Evolutionary conservation across 495 filamentous ascomycete species (phyloP).

Genomic region (Lasiosphaeria ovina): DNA sequence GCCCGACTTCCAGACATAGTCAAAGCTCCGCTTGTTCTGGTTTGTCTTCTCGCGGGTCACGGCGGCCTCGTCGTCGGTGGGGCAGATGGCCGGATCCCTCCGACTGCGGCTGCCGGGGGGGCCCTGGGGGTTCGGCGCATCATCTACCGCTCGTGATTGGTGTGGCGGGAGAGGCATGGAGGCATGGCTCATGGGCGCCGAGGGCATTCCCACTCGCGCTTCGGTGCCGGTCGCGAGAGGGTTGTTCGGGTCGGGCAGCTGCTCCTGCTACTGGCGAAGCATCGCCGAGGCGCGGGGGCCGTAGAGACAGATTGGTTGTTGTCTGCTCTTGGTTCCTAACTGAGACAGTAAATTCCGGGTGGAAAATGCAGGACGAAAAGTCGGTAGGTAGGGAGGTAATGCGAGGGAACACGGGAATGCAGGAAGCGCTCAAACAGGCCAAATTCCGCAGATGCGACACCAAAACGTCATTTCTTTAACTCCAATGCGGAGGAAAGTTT

Average conservation of each 20-base stretch:
- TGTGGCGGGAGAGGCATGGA: constrained; percentile 42
- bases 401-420: constrained; percentile 9
- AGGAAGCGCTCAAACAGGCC: not conserved
- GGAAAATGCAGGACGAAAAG: not conserved
- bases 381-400: too few species aligned
- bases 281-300: not conserved
- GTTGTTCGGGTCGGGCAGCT: not conserved
- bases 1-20: constrained; percentile 79
- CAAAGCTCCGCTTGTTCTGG: constrained; percentile 66
- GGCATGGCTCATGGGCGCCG: constrained; percentile 48
- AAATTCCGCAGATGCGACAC: constrained; percentile 23
- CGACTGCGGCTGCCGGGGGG: constrained; percentile 14
- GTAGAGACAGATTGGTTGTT: not conserved
- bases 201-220: constrained; percentile 44
- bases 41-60: constrained; percentile 30
- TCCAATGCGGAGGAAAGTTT: not conserved
- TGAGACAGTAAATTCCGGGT: not conserved
- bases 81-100: constrained; percentile 30
- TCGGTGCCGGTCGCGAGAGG: constrained; percentile 19
- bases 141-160: constrained; percentile 30
- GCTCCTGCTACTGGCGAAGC: not conserved
- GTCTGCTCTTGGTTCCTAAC: not conserved
- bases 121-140: constrained; percentile 24
- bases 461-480: constrained; percentile 27
- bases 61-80: constrained; percentile 40